These are phyloP conservation scores for Apiosordaria backusii DNA, from an alignment of 495 filamentous ascomycete species.

Conservation along the genomic window DNA sequence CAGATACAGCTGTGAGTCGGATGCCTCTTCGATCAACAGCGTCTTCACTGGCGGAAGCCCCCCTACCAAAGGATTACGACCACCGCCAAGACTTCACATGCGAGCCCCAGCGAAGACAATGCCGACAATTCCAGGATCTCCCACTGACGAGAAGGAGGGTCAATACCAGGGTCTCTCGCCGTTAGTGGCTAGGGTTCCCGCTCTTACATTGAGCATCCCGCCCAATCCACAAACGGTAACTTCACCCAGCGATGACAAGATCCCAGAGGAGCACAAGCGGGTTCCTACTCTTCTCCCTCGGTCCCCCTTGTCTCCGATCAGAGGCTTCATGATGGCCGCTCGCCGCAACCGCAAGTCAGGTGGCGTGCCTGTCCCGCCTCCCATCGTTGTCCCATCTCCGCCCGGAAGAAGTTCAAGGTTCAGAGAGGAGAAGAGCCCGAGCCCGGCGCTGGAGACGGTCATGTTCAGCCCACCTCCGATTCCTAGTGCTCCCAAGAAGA, in stretches of 20 bases:
- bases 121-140: conserved; percentile 24
- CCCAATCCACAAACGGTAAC: neutral
- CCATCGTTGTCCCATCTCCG: conserved; percentile 18
- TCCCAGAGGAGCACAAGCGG: conserved; percentile 27
- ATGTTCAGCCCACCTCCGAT: neutral
- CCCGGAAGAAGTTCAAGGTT: neutral
- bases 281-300: conserved; percentile 21
- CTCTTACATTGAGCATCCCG: neutral
- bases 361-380: conserved; percentile 17
- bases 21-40: conserved; percentile 15
- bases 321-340: conserved; percentile 17
- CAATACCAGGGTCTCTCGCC: conserved; percentile 23
- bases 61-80: conserved; percentile 15
- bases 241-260: conserved; percentile 18
- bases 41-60: conserved; percentile 12
- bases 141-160: conserved; percentile 17
- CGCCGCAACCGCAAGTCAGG: conserved; percentile 8
- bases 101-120: conserved; percentile 6
- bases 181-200: conserved; percentile 22
- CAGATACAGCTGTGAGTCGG: conserved; percentile 22
- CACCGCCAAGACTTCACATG: conserved; percentile 13
- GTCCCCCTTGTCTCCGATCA: conserved; percentile 24
- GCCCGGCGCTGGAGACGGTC: neutral
- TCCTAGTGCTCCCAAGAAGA: conserved; percentile 6
- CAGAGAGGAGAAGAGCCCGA: conserved; percentile 9